These are phyloP conservation scores for Canariomyces notabilis DNA, from an alignment of 2,329 filamentous ascomycete genomes.

Conservation along the genomic window DNA sequence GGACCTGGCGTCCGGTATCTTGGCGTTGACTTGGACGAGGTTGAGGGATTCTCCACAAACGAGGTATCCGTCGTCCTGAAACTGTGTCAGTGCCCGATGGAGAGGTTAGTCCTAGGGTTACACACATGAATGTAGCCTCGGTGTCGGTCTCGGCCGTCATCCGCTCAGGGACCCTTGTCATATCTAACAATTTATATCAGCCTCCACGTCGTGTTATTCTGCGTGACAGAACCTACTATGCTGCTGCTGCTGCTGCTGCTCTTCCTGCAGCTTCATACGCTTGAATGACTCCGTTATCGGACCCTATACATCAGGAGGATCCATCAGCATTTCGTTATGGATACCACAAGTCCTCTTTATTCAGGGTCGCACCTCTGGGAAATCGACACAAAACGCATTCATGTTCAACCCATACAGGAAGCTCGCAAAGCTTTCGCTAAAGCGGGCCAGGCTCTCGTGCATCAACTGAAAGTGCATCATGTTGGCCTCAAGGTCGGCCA, in stretches of 20 bases:
- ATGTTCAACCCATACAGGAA: constrained; percentile 97
- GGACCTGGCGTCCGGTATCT: constrained; percentile 43
- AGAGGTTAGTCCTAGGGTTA: constrained; percentile 23
- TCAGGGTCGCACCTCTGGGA: constrained; percentile 70
- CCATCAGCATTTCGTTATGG: background rate
- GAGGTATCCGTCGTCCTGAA: constrained; percentile 87
- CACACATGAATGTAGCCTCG: constrained; percentile 82
- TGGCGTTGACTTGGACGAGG: constrained; percentile 45
- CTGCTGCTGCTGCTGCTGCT: constrained; percentile 30
- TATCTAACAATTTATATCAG: constrained; percentile 8
- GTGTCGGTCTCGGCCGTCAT: constrained; percentile 40
- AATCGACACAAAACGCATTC: constrained; percentile 98
- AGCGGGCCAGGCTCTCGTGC: constrained; percentile 88
- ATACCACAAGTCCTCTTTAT: background rate
- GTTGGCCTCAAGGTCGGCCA: constrained; percentile 94
- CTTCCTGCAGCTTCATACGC: constrained; percentile 55
- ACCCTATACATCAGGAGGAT: no score
- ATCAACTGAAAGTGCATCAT: constrained; percentile 96
- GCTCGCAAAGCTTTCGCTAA: constrained; percentile 92
- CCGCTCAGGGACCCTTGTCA: constrained; percentile 25
- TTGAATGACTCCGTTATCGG: constrained; percentile 80
- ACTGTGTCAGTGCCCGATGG: no score
- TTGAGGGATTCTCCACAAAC: constrained; percentile 77
- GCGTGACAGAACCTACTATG: constrained; percentile 5
- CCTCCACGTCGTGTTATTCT: background rate